A percentile compares a stretch with the other conserved stretches of the same genome.
Evolutionary conservation across 192 early-diverging fungal genomes (phyloP).

Genomic region (Coemansia sp.): DNA sequence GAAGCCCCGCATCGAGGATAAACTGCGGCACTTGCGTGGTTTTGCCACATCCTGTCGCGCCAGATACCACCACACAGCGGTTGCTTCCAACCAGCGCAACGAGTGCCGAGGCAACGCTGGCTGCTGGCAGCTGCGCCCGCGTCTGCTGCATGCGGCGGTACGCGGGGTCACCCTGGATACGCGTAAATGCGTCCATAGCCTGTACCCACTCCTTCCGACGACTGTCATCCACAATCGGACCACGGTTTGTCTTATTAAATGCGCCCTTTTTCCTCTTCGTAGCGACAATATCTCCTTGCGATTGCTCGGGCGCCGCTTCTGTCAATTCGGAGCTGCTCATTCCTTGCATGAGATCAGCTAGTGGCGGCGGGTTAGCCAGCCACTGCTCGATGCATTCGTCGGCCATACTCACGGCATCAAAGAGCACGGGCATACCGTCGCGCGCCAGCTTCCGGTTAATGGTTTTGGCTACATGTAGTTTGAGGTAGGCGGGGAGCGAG

Average conservation of each 20-base stretch:
- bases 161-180: neutral
- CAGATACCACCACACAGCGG: slow-evolving; percentile 35
- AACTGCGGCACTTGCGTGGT: slow-evolving; percentile 89
- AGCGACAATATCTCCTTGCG: too few relatives aligned
- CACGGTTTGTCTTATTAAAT: neutral
- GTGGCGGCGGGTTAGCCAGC: slow-evolving; percentile 31
- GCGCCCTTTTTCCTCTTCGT: too few relatives aligned
- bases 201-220: slow-evolving; percentile 14
- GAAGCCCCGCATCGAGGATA: slow-evolving; percentile 72
- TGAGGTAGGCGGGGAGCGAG: slow-evolving; percentile 73
- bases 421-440: slow-evolving; percentile 56
- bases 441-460: slow-evolving; percentile 26
- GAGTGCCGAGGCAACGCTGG: neutral
- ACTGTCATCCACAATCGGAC: neutral
- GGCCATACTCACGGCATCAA: slow-evolving; percentile 63
- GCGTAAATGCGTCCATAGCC: slow-evolving; percentile 14
- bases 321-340: slow-evolving; percentile 15
- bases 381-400: slow-evolving; percentile 50
- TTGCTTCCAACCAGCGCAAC: slow-evolving; percentile 2
- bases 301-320: too few relatives aligned
- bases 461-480: slow-evolving; percentile 59
- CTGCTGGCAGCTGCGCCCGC: slow-evolving; percentile 28
- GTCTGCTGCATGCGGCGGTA: slow-evolving; percentile 34
- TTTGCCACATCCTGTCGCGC: slow-evolving; percentile 58
- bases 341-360: slow-evolving; percentile 31